Evolutionary conservation across 306 rosid species (phyloP).

Genomic region (Citrullus amarus): DNA sequence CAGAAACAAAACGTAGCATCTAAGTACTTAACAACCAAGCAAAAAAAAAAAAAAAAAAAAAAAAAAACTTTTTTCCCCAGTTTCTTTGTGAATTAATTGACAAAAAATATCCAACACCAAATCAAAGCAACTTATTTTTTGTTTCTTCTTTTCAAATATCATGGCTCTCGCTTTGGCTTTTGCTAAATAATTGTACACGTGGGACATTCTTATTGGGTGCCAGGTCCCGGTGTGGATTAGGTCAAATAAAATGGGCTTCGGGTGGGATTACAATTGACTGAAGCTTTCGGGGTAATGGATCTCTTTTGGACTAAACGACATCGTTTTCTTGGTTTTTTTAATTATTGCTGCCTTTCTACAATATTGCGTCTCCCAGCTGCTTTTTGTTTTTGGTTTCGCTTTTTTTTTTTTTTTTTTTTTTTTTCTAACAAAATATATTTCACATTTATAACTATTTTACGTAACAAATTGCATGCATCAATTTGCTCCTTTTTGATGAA

Average conservation of each 20-base stretch:
- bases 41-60: not conserved
- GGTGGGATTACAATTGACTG: constrained; percentile 18
- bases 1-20: not conserved
- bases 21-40: constrained; percentile 7
- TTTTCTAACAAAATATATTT: not conserved
- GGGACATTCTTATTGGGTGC: constrained; percentile 10
- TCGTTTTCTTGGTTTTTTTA: not conserved
- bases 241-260: constrained; percentile 18
- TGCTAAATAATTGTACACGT: not conserved
- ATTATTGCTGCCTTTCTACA: not conserved
- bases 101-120: not conserved
- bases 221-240: constrained; percentile 13
- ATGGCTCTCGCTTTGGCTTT: not conserved
- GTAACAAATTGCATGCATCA: constrained; percentile 3
- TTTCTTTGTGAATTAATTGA: not conserved
- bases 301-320: not conserved
- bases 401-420: not conserved
- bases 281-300: constrained; percentile 4
- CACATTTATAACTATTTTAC: not conserved
- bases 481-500: not conserved
- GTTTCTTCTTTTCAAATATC: not conserved
- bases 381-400: not conserved
- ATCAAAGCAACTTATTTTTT: not conserved
- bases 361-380: not conserved
- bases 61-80: not conserved